These are phyloP conservation scores for Dryas drummondii DNA, from an alignment of 306 rosid species.

Conservation along the genomic window DNA sequence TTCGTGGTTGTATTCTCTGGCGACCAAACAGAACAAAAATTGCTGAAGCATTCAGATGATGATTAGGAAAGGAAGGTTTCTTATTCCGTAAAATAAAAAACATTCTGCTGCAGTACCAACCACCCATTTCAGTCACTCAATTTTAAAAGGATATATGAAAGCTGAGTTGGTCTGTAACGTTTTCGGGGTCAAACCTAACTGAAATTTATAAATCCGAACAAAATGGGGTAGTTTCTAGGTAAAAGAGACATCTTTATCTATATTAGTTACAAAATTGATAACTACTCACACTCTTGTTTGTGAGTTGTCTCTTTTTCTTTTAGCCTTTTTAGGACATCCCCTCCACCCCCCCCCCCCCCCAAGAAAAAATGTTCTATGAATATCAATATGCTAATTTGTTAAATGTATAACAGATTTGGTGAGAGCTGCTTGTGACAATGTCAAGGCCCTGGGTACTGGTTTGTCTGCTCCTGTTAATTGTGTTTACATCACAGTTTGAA, in stretches of 20 bases:
- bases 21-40: background rate
- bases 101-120: background rate
- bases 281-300: background rate
- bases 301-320: background rate
- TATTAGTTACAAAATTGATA: background rate
- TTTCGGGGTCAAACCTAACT: background rate
- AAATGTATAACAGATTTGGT: conserved; percentile 31
- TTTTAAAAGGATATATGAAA: background rate
- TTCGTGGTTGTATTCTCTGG: background rate
- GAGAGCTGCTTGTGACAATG: conserved; percentile 36
- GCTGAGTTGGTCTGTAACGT: background rate
- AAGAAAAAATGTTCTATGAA: background rate
- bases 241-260: background rate
- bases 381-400: background rate
- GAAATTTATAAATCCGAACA: background rate
- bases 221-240: background rate
- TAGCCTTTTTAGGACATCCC: background rate
- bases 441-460: conserved; percentile 59
- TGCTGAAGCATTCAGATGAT: background rate
- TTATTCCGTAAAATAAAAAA: no score
- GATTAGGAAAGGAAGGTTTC: background rate
- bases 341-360: background rate
- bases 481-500: conserved; percentile 62
- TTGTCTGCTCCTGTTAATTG: conserved; percentile 52
- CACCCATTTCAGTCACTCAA: background rate